Evolutionary conservation across 2,329 filamentous ascomycete species (phyloP), one percentile per base, ranked within the genome.

Genomic region (Aspergillus awamori): DNA sequence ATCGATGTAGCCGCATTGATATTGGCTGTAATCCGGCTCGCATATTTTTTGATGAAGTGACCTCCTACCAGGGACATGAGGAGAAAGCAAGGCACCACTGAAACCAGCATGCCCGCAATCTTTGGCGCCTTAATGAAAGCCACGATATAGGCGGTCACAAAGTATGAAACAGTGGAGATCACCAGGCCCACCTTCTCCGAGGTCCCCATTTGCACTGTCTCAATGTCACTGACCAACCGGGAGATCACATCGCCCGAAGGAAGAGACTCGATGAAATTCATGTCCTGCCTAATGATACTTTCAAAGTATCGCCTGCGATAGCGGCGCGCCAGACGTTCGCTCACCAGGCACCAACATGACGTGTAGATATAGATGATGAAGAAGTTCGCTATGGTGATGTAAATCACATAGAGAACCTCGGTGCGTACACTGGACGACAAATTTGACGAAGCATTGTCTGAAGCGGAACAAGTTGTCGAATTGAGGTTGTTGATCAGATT

Each of bases 121-220:
- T 79, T 51, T 6, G 47, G 47, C 47, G 30, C 82, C 68, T 88
- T 86, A 71, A 86, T 84, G 65, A 90, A 90, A 1, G 87, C 87
- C 15, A 90, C 84, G 6, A 87, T 78, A 65, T 89, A 90, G 5
- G 87, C 84, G 0, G 88, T 85, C 58, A 89, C 72, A 69, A 90
- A 90, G 73, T 89, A 91, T 2, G 86, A 86, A 15, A 85, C 72
- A 48, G 83, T 87, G 26, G 83, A 81, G 10, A 91, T 80, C 64
- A 85, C 83, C 30, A 89, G 82, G 51, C 88, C 88, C 13, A 89
- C 87, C 72, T 91, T 91, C 73, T 90, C 89, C 2, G 85, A 87
- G 0, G 88, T 89, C 8, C 88, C 89, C 0, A 83, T 82, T 70
- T 89, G 88, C 51, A 91, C 84, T 1, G 84, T 83, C 61, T 87